Evolutionary conservation across 768 basidiomycete species (phyloP).

Genomic region (Pleurotus sapidus): DNA sequence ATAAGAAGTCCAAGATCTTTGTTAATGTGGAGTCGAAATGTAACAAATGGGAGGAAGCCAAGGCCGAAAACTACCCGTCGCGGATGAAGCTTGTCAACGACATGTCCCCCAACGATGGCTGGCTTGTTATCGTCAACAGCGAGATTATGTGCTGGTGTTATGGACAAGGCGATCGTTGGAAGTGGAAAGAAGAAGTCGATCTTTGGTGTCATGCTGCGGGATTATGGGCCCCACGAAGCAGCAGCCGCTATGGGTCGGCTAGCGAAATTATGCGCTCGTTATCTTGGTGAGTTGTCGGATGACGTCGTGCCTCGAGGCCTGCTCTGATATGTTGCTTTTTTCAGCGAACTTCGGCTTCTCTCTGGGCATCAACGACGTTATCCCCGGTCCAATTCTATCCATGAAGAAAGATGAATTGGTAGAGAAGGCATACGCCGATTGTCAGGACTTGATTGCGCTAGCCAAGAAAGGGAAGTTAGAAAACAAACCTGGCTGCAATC

Average conservation of each 20-base stretch:
- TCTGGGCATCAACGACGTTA: slow-evolving; percentile 97
- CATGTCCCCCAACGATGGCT: slow-evolving; percentile 95
- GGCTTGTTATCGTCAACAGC: slow-evolving; percentile 94
- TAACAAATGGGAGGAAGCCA: slow-evolving; percentile 81
- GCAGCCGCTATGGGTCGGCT: slow-evolving; percentile 94
- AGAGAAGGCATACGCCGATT: slow-evolving; percentile 83
- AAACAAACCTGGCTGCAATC: slow-evolving; percentile 96
- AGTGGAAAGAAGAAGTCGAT: slow-evolving; percentile 99
- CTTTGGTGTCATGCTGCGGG: slow-evolving; percentile 95
- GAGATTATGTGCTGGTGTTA: slow-evolving; percentile 99
- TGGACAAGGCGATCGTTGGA: slow-evolving; percentile 98
- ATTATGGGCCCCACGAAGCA: slow-evolving; percentile 94
- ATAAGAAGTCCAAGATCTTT: slow-evolving; percentile 72
- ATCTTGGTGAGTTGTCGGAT: slow-evolving; percentile 59
- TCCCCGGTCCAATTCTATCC: slow-evolving; percentile 84
- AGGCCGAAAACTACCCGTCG: slow-evolving; percentile 54
- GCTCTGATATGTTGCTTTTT: slow-evolving; percentile 10
- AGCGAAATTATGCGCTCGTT: slow-evolving; percentile 94
- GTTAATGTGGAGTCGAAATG: slow-evolving; percentile 98
- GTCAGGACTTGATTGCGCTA: slow-evolving; percentile 80
- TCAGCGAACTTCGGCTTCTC: slow-evolving; percentile 98
- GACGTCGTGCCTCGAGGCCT: not conserved
- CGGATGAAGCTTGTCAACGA: slow-evolving; percentile 70
- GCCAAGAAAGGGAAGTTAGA: slow-evolving; percentile 91
- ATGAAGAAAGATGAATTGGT: slow-evolving; percentile 83